These are phyloP conservation scores for Rhodotorula taiwanensis DNA, from an alignment of 768 basidiomycete species.

Conservation along the genomic window DNA sequence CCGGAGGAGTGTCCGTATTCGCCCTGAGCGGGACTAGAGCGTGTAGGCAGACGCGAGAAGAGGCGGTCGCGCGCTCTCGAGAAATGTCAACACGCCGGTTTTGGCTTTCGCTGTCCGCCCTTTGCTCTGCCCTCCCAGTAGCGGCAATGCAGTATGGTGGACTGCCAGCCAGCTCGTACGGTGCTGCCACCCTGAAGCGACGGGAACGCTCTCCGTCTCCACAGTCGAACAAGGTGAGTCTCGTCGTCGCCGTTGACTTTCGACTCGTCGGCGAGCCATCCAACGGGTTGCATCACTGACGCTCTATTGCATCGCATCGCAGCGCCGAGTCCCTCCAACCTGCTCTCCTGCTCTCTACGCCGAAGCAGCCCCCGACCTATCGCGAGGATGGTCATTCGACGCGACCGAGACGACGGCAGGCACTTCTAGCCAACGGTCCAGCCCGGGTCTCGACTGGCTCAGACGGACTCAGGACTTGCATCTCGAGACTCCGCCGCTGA, in stretches of 20 bases:
- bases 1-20: no score
- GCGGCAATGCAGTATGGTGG: not conserved
- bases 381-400: slow-evolving; percentile 2
- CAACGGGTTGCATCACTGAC: not conserved
- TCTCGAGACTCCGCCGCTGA: slow-evolving; percentile 5
- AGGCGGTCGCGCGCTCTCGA: no score
- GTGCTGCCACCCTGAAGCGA: slow-evolving; percentile 8
- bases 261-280: not conserved
- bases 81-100: no score
- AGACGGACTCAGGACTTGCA: slow-evolving; percentile 15
- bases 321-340: slow-evolving; percentile 3
- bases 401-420: not conserved
- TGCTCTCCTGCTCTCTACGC: slow-evolving; percentile 2
- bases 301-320: not conserved
- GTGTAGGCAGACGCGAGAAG: no score
- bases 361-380: not conserved
- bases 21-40: no score
- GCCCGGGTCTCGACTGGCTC: slow-evolving; percentile 24
- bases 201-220: slow-evolving; percentile 10
- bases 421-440: slow-evolving; percentile 3
- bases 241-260: no score
- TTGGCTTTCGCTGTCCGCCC: not conserved
- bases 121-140: not conserved
- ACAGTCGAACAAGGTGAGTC: slow-evolving; percentile 12
- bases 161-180: not conserved